Percentiles rank a stretch among this genome's conserved stretches.
Conservation (phyloP, 1,284 basidiomycete species). For the Quambalaria eucalypti region DNA sequence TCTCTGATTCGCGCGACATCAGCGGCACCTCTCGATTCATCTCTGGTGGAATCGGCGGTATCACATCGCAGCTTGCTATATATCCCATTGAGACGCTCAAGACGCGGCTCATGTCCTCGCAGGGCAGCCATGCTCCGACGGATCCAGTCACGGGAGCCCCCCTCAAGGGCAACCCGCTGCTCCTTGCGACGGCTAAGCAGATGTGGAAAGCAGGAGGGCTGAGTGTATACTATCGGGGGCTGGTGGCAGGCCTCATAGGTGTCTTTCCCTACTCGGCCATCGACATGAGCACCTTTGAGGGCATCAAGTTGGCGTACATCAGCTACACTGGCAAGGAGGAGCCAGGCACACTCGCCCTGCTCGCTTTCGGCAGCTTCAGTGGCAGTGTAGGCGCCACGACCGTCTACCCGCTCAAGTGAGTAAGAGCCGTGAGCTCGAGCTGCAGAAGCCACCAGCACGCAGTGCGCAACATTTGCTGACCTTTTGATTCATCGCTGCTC, state of each 20-base stretch:
- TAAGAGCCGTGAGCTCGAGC: background rate
- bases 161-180: constrained; percentile 56
- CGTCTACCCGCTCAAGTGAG: constrained; percentile 45
- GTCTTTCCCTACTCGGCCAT: constrained; percentile 50
- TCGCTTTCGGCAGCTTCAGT: constrained; percentile 48
- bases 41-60: constrained; percentile 88
- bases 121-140: constrained; percentile 48
- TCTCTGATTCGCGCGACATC: constrained; percentile 80
- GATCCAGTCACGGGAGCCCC: constrained; percentile 36
- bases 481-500: background rate
- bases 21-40: constrained; percentile 85
- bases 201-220: constrained; percentile 71
- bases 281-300: constrained; percentile 50
- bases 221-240: constrained; percentile 79
- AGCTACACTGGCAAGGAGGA: constrained; percentile 48
- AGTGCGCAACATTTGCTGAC: background rate
- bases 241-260: constrained; percentile 56
- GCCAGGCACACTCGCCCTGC: constrained; percentile 46
- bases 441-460: background rate
- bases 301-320: constrained; percentile 49
- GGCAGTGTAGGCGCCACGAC: constrained; percentile 49
- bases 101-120: constrained; percentile 64
- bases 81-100: constrained; percentile 47
- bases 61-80: constrained; percentile 70
- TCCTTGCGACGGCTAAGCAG: constrained; percentile 57